Evolutionary conservation across 1,139 yeast species (phyloP).

Genomic region (Candida sojae): DNA sequence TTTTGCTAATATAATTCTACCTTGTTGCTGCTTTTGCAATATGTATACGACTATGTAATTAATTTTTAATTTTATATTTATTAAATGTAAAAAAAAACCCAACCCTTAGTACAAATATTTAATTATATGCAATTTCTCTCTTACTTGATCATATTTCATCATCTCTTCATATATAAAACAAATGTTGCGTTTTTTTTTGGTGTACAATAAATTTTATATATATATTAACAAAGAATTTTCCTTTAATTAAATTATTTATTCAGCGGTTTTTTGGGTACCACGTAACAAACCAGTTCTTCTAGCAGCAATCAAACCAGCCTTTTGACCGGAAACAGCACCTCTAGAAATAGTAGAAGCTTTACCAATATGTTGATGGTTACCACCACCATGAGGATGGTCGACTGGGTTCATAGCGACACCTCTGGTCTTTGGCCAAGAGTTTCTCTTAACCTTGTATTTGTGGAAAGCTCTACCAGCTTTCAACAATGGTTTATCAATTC

Average conservation of each 20-base stretch:
- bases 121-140: conserved; percentile 1
- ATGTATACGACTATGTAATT: background rate
- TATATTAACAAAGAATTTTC: conserved; percentile 6
- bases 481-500: conserved; percentile 98
- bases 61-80: conserved; percentile 4
- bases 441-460: conserved; percentile 98
- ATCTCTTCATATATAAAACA: background rate
- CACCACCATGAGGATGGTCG: conserved; percentile 99
- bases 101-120: conserved; percentile 11
- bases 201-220: conserved; percentile 3
- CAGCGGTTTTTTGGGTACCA: conserved; percentile 99
- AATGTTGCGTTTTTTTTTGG: background rate
- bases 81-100: conserved; percentile 4
- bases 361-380: conserved; percentile 99
- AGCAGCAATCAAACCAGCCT: conserved; percentile 99
- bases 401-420: conserved; percentile 99
- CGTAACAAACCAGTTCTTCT: conserved; percentile 99
- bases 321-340: conserved; percentile 99
- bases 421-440: conserved; percentile 99
- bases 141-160: background rate
- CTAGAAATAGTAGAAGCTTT: conserved; percentile 99
- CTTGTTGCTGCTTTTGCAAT: no score
- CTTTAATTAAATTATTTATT: conserved; percentile 35
- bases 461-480: conserved; percentile 99
- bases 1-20: no score